Evolutionary conservation across 2,329 filamentous ascomycete genomes (phyloP), one percentile per base, ranked within the genome.

Genomic region (Ustulina deusta): DNA sequence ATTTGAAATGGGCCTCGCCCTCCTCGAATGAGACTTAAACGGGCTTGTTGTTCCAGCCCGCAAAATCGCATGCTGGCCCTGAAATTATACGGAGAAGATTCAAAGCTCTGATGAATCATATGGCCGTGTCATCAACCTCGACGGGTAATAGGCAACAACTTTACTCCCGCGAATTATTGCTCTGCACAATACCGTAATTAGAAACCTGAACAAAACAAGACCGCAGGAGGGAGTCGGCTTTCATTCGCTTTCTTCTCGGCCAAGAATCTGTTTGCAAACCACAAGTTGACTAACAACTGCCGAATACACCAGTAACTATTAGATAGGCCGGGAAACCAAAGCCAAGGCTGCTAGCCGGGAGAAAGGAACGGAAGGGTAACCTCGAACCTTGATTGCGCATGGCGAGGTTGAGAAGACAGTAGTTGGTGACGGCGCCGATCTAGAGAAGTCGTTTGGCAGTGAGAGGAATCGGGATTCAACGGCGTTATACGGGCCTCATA

Each of bases 151-250:
- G 32, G 54, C n/a, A 60, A 34, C 32, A 48, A 40, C 20, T 55
- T 32, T 48, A 27, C 59, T 32, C 34, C 48, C 58, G 17, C 64
- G 82, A 88, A 87, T 69, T 90, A 88, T 78, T 89, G 87, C 78
- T 89, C 87, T 0, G 79, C 83, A 52, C 79, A 84, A 42, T 90
- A 87, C 70, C 80, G 85, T 22, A 80, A 80, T 38, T 81, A 81
- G 42, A 89, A 87, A 72, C 84, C 84, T 0, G n/a, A 80, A 82
- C 0, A 79, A 79, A 7, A 68, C n/a, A 83, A 15, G 87, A 89
- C 71, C 80, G 81, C 2, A 82, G 83, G 63, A 86, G 89, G 49
- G 87, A 89, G 74, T 76, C 74, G 7, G 80, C 80, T 0, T 86
- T 89, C 61, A 80, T 83, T 1, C 71, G 71, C 9, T 73, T 82